phyloP scores from a whole-genome alignment of 495 filamentous ascomycete species.

The Pyronema omphalodes region DNA sequence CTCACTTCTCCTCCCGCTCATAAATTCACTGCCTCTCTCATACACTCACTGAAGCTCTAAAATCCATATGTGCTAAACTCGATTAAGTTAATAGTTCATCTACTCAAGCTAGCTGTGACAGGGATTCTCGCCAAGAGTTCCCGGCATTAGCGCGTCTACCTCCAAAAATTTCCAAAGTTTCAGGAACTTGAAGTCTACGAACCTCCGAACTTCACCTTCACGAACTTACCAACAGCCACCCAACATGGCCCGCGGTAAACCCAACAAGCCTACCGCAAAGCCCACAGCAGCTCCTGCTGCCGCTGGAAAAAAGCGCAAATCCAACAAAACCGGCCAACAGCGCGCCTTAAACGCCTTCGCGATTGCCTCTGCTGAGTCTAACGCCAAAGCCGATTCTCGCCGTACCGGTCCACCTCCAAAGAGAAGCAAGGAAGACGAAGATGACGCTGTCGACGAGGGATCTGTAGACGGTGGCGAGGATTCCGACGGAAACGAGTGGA shows the following conservation, averaged over 20 bases:
- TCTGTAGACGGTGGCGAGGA: conserved; percentile 46
- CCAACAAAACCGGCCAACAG: conserved; percentile 21
- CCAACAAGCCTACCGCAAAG: no score
- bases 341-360: conserved; percentile 68
- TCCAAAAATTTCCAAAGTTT: conserved; percentile 30
- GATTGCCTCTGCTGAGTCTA: conserved; percentile 50
- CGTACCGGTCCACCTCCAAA: conserved; percentile 39
- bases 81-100: no score
- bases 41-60: no score
- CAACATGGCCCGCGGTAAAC: no score
- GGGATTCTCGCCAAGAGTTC: background rate
- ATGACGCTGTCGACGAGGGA: conserved; percentile 31
- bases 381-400: conserved; percentile 33
- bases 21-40: no score
- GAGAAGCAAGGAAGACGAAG: conserved; percentile 26
- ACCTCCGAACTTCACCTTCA: no score
- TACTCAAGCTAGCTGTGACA: no score
- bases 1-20: no score
- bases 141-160: background rate
- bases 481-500: conserved; percentile 80
- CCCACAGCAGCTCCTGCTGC: background rate
- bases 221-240: no score
- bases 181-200: conserved; percentile 22
- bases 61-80: no score
- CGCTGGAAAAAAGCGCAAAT: conserved; percentile 17